Conservation (phyloP, 2,329 filamentous ascomycete genomes). For the Emergomyces pasteurianus region DNA sequence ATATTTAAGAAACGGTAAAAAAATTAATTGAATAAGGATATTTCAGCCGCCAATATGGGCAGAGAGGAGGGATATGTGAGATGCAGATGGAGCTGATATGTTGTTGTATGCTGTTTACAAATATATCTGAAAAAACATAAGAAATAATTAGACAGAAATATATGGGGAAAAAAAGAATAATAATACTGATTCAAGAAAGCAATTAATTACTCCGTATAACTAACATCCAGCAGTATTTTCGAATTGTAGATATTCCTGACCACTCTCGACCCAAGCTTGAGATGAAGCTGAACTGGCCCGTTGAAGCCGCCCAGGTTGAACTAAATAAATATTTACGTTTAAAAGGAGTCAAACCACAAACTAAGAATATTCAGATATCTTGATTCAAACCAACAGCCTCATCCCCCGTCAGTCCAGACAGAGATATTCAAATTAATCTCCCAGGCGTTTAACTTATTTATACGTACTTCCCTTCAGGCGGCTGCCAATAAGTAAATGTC, state of each 20-base stretch:
- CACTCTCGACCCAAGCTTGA: neutral
- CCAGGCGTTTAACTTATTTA: too few relatives aligned
- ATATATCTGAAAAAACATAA: neutral
- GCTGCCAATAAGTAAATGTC: neutral
- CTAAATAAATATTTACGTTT: too few relatives aligned
- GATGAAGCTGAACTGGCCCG: too few relatives aligned
- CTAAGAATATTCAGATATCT: neutral
- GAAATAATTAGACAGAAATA: too few relatives aligned
- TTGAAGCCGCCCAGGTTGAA: too few relatives aligned
- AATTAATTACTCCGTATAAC: too few relatives aligned
- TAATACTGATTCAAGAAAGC: too few relatives aligned
- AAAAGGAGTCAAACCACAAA: neutral
- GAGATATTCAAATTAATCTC: neutral
- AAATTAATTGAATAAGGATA: neutral
- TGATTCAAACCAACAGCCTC: neutral
- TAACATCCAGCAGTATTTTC: too few relatives aligned
- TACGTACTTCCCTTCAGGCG: neutral
- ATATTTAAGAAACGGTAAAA: neutral
- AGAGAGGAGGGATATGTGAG: neutral
- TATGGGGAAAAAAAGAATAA: too few relatives aligned
- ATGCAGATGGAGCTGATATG: neutral
- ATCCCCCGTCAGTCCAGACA: neutral
- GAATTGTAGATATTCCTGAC: too few relatives aligned
- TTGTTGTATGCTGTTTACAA: neutral
- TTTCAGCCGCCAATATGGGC: neutral